Evolutionary conservation across 768 basidiomycete species (phyloP), one percentile per base, ranked within the genome.

Genomic region (Gloeophyllum trabeum): DNA sequence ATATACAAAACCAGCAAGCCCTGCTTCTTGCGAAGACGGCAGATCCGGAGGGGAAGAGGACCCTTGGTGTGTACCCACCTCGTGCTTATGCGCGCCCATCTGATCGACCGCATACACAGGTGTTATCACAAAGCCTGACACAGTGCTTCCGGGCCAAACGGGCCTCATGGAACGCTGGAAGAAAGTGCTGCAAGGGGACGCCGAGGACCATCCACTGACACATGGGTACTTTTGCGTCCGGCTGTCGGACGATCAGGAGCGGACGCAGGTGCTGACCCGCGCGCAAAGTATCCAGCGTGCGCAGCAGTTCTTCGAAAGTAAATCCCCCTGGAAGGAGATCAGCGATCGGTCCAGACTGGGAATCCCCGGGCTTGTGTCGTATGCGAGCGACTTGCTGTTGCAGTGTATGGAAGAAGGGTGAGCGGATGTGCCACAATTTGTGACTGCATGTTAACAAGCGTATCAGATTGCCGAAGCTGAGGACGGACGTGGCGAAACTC

Each of bases 111-210:
- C 13, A 16, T 7, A 13, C 36, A 19, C 46, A 84, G 81, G 77
- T 4, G 70, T 86, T 1, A 64, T 84, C 6, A 86, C 83, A 0
- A 85, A 86, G 48, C 76, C 80, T 0, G 84, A 87, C 47, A 63
- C 56, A 3, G 55, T 86, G 1, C 53, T 59, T 1, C 34, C 47
- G 0, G 76, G 76, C 6, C 61, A 69, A 3, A 64, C 53, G 3
- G 61, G 67, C 32, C 35, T 63, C 35, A 68, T 60, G 13, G 36
- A 61, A 24, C 35, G 26, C 22, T 83, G 81, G 78, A 58, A 63
- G n/a, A 61, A 66, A 1, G 61, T 76, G 3, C 56, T 83, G 4
- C 63, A 73, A 44, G 75, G 73, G 32, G 24, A 24, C 23, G 26
- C 23, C 12, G 20, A 49, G 24, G 37, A 55, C 36, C 58, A 81